Evolutionary conservation across 2,329 filamentous ascomycete species (phyloP).

Genomic region (Pestalotiopsis sp.): DNA sequence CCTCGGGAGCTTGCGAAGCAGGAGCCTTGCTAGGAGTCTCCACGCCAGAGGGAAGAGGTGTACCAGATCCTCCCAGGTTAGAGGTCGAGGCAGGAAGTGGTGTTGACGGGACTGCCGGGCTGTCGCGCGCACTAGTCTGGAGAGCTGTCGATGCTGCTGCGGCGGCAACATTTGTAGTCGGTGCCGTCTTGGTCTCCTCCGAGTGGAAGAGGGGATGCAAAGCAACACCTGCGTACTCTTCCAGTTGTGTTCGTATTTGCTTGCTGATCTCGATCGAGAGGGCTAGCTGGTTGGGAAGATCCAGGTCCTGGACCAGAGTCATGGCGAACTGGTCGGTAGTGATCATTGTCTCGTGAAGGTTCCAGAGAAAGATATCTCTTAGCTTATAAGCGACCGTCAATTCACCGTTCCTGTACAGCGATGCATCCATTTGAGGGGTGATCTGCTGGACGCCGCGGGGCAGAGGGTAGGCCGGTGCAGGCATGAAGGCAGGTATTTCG

Average conservation of each 20-base stretch:
- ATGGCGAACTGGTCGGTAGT: constrained; percentile 97
- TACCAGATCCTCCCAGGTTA: constrained; percentile 53
- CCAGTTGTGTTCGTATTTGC: constrained; percentile 91
- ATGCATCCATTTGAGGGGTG: constrained; percentile 52
- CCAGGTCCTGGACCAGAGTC: constrained; percentile 86
- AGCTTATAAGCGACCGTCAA: constrained; percentile 82
- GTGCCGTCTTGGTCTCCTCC: constrained; percentile 25
- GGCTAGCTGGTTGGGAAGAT: constrained; percentile 74
- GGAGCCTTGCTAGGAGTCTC: constrained; percentile 52
- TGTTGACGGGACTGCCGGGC: constrained; percentile 45
- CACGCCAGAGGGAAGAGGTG: constrained; percentile 56
- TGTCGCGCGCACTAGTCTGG: constrained; percentile 31
- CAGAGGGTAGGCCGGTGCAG: constrained; percentile 65
- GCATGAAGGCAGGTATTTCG: constrained; percentile 79
- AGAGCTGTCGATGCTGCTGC: constrained; percentile 18
- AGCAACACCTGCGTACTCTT: constrained; percentile 94
- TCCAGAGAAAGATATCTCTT: constrained; percentile 97
- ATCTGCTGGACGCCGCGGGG: constrained; percentile 70
- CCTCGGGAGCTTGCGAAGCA: constrained; percentile 50
- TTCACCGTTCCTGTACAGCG: constrained; percentile 80
- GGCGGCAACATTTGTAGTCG: constrained; percentile 25
- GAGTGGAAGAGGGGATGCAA: constrained; percentile 89
- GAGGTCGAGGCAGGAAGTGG: constrained; percentile 33
- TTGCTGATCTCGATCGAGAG: constrained; percentile 83
- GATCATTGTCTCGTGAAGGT: constrained; percentile 89